Evolutionary conservation across 1,284 basidiomycete species (phyloP), one percentile per base, ranked within the genome.

Genomic region (Ustilago loliicola): DNA sequence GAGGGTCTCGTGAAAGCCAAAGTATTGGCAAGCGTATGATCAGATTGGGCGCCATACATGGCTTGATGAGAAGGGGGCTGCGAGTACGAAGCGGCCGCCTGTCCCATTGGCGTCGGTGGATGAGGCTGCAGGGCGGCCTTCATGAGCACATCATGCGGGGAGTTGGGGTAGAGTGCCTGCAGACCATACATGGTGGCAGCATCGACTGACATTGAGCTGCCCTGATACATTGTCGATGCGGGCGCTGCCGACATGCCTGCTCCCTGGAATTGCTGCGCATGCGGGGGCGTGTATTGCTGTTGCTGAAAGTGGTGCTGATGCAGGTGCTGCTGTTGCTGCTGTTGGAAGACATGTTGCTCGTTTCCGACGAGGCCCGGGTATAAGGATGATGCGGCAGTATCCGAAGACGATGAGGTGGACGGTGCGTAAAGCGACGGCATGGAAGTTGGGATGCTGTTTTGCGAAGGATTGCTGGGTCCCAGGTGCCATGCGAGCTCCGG

Each of bases 1-100:
- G 71, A 34, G 0, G 65, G 52, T 13, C 56, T 52, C 6, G 56
- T 52, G 47, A 72, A 72, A 13, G 36, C 27, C 32, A 72, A 61
- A 4, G 71, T 65, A 17, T 64, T 54, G 19, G 71, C 57, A 9
- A 72, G 61, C 23, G 71, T 64, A 29, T 72, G 58, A 40, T 42
- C 71, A 2, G 60, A 67, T 21, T 54, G 52, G 9, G 27, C 25
- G 32, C 27, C 10, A 19, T 61, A 42, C 25, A 30, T 23, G 5
- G 55, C 56, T 0, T 63, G 56, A 10, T 42, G 56, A 10, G 52
- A 13, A 9, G 19, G 25, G 17, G 38, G 23, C 30, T 54, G 52
- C 13, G 45, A 19, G 34, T 59, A 50, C 19, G 50, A 11, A 21
- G 42, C 7, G n/a, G 21, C 42, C 3, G 21, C n/a, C 15, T n/a